Conservation (phyloP, 805 yeast genomes). For the Geotrichum ghanense region DNA sequence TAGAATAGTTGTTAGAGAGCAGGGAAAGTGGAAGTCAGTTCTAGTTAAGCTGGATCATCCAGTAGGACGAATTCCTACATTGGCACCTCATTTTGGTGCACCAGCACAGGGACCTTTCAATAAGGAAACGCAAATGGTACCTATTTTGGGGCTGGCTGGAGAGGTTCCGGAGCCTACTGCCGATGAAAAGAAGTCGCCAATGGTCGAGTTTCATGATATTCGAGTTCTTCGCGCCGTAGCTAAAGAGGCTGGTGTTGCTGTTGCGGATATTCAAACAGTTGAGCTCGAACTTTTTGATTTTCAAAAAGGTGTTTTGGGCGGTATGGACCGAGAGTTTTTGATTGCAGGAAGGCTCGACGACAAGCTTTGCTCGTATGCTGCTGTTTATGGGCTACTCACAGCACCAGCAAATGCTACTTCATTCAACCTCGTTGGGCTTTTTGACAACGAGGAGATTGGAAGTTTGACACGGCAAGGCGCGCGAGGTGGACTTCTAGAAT, state of each 20-base stretch:
- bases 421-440: constrained; percentile 46
- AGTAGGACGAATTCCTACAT: constrained; percentile 67
- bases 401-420: constrained; percentile 27
- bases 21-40: constrained; percentile 21
- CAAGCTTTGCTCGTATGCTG: constrained; percentile 70
- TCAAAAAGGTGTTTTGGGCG: constrained; percentile 70
- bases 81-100: constrained; percentile 80
- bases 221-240: constrained; percentile 60
- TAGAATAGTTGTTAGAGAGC: constrained; percentile 43
- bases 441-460: constrained; percentile 80
- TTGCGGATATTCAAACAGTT: constrained; percentile 51
- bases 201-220: constrained; percentile 58
- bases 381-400: constrained; percentile 47
- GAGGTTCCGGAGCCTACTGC: constrained; percentile 34
- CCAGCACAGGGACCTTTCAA: constrained; percentile 63
- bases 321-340: constrained; percentile 63
- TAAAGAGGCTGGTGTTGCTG: constrained; percentile 42
- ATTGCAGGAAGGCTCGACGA: constrained; percentile 81
- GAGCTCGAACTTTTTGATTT: constrained; percentile 76
- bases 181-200: constrained; percentile 55
- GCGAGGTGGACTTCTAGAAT: constrained; percentile 61
- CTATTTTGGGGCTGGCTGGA: constrained; percentile 51
- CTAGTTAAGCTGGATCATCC: constrained; percentile 30
- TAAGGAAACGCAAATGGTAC: constrained; percentile 70
- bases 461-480: constrained; percentile 75